Base-by-base conservation (phyloP, 192 early-diverging fungal species). In the Dissophora globulifera region DNA sequence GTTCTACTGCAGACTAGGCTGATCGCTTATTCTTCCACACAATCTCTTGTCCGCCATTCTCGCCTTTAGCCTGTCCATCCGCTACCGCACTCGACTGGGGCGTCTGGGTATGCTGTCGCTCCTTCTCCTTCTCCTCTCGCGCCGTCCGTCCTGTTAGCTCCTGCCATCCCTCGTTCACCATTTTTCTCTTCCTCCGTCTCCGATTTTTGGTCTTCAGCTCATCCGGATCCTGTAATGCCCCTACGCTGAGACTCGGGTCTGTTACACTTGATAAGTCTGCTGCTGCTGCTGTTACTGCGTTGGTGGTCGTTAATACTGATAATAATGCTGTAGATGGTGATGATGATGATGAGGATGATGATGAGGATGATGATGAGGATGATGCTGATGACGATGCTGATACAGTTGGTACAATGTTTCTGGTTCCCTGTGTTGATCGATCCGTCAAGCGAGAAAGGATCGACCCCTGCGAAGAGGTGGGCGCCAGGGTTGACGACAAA, bases 111-210 rank as follows among this genome's bases (percentile, higher is more conserved):
- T 58, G 17, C 26, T 46, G 20, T 30, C n/a, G n/a, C n/a, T 67
- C 26, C 27, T 61, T 74, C 50, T 58, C 62, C 32, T 76, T 66
- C 22, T 67, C 72, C 27, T 76, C 72, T 19, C 72, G 59, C 10
- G 72, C 72, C 16, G 72, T 76, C 58, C 72, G 63, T 19, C 72
- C 72, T 15, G 72, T 76, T 4, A 76, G 30, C 23, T 76, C 72
- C 30, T 76, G 72, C 72, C 72, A 76, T 12, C 72, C 72, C 33
- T 76, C 72, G 15, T 76, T 76, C 15, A 76, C 72, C 63, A 66
- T 76, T 25, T 57, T 67, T 62, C 63, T 61, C 64, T 62, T 76
- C 63, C 72, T 58, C 63, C 72, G 50, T 47, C 72, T 54, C 38
- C 64, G 62, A 29, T 67, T 76, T 53, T 67, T 71, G 40, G 16